Conservation (phyloP, 345 rosid species). For the Melastoma malabathricum region DNA sequence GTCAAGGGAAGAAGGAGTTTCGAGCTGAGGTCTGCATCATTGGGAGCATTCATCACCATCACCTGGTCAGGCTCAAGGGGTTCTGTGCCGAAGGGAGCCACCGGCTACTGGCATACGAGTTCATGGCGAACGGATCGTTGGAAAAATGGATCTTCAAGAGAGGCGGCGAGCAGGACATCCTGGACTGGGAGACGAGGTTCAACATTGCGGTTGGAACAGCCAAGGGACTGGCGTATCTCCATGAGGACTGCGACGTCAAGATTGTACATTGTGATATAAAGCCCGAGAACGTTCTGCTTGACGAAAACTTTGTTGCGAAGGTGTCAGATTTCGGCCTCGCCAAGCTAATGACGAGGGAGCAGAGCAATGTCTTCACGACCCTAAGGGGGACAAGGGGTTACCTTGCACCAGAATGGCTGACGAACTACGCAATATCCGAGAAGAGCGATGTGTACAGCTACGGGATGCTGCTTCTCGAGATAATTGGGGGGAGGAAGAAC, state of each 20-base stretch:
- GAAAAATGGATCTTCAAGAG: constrained; percentile 80
- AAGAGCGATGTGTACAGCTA: constrained; percentile 93
- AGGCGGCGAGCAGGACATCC: constrained; percentile 23
- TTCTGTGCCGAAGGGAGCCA: constrained; percentile 78
- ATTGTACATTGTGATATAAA: constrained; percentile 89
- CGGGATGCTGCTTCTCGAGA: constrained; percentile 80
- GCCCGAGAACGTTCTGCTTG: constrained; percentile 86
- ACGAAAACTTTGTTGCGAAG: constrained; percentile 59
- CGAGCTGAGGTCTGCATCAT: constrained; percentile 90
- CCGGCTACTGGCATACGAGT: constrained; percentile 80
- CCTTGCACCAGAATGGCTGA: constrained; percentile 93
- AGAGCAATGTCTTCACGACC: constrained; percentile 87
- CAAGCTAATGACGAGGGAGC: constrained; percentile 82
- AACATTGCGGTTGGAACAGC: constrained; percentile 84
- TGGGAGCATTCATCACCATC: constrained; percentile 85
- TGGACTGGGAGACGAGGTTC: constrained; percentile 78
- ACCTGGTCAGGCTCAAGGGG: constrained; percentile 86
- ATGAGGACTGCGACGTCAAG: constrained; percentile 79
- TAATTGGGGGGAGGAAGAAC: constrained; percentile 85
- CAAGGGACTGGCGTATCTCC: constrained; percentile 87
- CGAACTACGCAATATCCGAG: constrained; percentile 82
- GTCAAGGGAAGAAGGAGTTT: constrained; percentile 92
- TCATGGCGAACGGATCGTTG: constrained; percentile 67
- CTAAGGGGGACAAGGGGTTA: constrained; percentile 87
- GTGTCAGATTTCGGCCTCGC: constrained; percentile 97